Base-by-base conservation (phyloP, 1,139 yeast genomes). In the Lodderomyces jiufengensis region DNA sequence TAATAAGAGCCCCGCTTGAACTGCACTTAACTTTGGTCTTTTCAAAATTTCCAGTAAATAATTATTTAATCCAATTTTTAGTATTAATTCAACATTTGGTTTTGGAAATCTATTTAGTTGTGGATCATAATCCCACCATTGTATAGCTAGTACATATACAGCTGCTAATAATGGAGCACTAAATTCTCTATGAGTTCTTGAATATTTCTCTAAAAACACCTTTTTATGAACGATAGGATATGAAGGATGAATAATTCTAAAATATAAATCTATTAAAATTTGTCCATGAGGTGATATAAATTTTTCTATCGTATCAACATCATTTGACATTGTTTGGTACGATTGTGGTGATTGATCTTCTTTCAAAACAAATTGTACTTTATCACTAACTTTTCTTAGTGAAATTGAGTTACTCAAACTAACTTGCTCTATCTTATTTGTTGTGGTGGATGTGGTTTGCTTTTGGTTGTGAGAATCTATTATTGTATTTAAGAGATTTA, bases 121-220 rank as follows among this genome's bases (percentile, higher is more conserved):
- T 2, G 88, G 84, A 49, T 83, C 92, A 48, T 80, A 80, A 47
- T 83, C 88, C 92, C 92, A 83, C 86, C 90, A 83, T 54, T 82
- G 87, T 27, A 80, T 72, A 0, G 92, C 87, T 37, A 84, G 59
- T 3, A 80, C 78, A 50, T 84, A 84, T 2, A 84, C 87, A 0
- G 88, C 81, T 1, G 92, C 90, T 31, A 84, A 59, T 34, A 84
- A 58, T 0, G 92, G 88, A 0, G 92, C 88, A 39, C 86, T 78
- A 47, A 84, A 76, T 52, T 84, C 94, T 37, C 87, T 66, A 52
- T 82, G 87, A 1, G 92, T 82, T 40, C 92, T 61, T 1, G 85
- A 67, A 51, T 84, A 84, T 54, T 84, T 84, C 48, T 84, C 92
- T 44, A 84, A 55, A 46, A 84, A 84, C 12, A 84, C 90, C 47